Conservation (phyloP, 768 basidiomycete species). For the Heimioporus sp. region DNA sequence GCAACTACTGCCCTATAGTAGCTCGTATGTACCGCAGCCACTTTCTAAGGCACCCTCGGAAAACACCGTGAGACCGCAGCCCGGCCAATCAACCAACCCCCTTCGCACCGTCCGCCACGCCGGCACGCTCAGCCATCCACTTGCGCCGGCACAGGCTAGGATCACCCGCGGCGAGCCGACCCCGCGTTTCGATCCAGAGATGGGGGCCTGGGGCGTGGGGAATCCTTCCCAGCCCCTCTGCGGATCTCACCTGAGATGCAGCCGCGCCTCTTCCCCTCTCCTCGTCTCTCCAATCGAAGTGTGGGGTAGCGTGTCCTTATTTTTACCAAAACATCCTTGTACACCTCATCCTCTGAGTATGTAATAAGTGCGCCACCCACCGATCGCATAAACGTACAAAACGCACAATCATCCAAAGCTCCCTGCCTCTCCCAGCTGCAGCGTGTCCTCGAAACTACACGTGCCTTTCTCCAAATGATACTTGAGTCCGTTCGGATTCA, state of each 20-base stretch:
- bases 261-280: constrained; percentile 8
- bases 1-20: too few relatives aligned
- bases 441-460: constrained; percentile 38
- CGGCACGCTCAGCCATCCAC: too few relatives aligned
- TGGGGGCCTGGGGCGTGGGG: constrained; percentile 7
- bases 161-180: constrained; percentile 2
- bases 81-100: too few relatives aligned
- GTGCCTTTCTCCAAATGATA: constrained; percentile 69
- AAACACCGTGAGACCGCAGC: constrained; percentile 1
- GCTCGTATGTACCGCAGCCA: background rate
- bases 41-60: constrained; percentile 1
- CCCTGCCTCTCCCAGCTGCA: background rate
- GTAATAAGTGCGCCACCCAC: too few relatives aligned
- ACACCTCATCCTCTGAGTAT: too few relatives aligned
- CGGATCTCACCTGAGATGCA: constrained; percentile 21
- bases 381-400: background rate
- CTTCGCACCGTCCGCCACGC: too few relatives aligned
- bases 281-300: constrained; percentile 9
- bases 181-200: constrained; percentile 1
- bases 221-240: background rate
- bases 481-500: constrained; percentile 66
- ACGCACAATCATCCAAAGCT: background rate
- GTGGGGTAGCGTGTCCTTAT: constrained; percentile 15
- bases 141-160: background rate
- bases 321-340: too few relatives aligned